These are phyloP conservation scores for Calvatia gigantea DNA, from an alignment of 768 basidiomycete species.

Conservation along the genomic window DNA sequence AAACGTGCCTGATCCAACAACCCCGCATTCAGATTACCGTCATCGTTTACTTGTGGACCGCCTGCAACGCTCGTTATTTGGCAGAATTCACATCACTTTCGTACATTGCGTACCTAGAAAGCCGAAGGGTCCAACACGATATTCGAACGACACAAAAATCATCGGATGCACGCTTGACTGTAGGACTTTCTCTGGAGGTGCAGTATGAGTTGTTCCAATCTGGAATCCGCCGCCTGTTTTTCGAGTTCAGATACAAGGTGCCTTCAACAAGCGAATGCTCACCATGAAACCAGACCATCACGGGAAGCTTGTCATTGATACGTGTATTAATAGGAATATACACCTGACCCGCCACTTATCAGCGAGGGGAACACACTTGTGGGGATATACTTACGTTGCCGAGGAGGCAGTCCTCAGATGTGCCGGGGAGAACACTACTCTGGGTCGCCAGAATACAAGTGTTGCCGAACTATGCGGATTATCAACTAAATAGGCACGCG, in stretches of 20 bases:
- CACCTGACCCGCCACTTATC: slow-evolving; percentile 23
- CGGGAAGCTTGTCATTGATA: slow-evolving; percentile 25
- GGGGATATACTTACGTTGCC: slow-evolving; percentile 29
- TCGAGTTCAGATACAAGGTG: neutral
- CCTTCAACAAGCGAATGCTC: neutral
- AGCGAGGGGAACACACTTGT: neutral
- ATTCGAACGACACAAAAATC: slow-evolving; percentile 40
- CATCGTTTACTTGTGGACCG: slow-evolving; percentile 27
- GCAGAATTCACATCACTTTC: neutral
- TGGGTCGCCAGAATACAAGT: slow-evolving; percentile 32
- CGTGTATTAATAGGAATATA: slow-evolving; percentile 27
- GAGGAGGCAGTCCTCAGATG: slow-evolving; percentile 41
- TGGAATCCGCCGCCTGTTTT: slow-evolving; percentile 38
- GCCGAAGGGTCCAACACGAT: slow-evolving; percentile 39
- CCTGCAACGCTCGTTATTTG: slow-evolving; percentile 21
- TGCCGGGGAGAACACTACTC: slow-evolving; percentile 22
- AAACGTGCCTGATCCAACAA: slow-evolving; percentile 34
- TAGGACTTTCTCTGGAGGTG: slow-evolving; percentile 28
- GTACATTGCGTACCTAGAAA: slow-evolving; percentile 29
- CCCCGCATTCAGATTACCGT: slow-evolving; percentile 34
- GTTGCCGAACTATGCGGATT: slow-evolving; percentile 28
- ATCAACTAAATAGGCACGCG: neutral
- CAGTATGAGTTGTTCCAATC: slow-evolving; percentile 29
- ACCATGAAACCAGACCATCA: slow-evolving; percentile 43
- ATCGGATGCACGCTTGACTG: slow-evolving; percentile 27